These are phyloP conservation scores for Cercospora nicotianae DNA, from an alignment of 2,329 filamentous ascomycete genomes.

Conservation along the genomic window DNA sequence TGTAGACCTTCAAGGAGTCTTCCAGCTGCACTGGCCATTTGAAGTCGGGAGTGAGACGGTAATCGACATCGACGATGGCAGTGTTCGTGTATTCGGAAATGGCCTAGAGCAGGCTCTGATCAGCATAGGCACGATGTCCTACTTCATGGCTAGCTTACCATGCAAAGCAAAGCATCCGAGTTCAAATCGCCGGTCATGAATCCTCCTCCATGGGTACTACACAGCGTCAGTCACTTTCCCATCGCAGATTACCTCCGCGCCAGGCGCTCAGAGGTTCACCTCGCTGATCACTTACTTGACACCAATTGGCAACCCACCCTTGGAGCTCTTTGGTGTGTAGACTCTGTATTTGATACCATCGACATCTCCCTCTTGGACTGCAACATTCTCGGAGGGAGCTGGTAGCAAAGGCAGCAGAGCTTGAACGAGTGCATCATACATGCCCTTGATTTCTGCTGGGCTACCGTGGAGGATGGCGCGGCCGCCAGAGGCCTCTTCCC, in stretches of 20 bases:
- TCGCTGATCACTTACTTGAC: constrained; percentile 11
- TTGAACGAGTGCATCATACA: constrained; percentile 23
- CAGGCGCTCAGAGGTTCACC: no score
- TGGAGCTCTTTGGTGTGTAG: constrained; percentile 28
- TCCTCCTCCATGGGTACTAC: constrained; percentile 30
- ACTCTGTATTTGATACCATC: constrained; percentile 28
- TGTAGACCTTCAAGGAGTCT: constrained; percentile 41
- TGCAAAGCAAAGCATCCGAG: constrained; percentile 29
- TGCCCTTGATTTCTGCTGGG: constrained; percentile 28
- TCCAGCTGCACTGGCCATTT: constrained; percentile 47
- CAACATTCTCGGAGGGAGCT: constrained; percentile 25
- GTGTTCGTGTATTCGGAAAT: constrained; percentile 29
- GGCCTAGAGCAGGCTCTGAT: neutral
- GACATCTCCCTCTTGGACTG: constrained; percentile 27
- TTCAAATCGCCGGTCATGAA: constrained; percentile 31
- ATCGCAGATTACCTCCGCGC: neutral
- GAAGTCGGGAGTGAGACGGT: constrained; percentile 48
- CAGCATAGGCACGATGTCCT: neutral
- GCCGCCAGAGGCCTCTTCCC: constrained; percentile 28
- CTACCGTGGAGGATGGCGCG: constrained; percentile 27
- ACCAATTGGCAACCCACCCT: constrained; percentile 23
- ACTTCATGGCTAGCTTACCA: neutral
- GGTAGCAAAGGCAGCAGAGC: constrained; percentile 26
- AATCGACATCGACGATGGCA: constrained; percentile 44
- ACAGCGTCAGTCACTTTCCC: neutral